Conservation (phyloP, 1,284 basidiomycete genomes). For the Xerocomus cyaneibrunnescens region DNA sequence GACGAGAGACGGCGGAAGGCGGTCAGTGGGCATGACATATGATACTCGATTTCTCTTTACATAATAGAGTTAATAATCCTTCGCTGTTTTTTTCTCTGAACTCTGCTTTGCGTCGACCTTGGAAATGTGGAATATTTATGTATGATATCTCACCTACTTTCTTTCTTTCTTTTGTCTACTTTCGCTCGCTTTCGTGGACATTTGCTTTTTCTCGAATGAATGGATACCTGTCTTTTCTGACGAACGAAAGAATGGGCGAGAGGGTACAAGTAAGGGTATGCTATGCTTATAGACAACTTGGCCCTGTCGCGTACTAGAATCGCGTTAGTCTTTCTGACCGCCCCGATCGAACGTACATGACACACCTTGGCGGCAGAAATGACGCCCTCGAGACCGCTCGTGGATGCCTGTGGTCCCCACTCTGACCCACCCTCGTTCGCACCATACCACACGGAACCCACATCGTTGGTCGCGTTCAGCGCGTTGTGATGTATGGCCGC, state of each 20-base stretch:
- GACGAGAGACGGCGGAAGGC: constrained; percentile 47
- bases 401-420: constrained; percentile 34
- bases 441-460: constrained; percentile 42
- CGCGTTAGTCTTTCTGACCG: not conserved
- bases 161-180: not conserved
- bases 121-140: constrained; percentile 32
- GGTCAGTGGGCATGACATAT: constrained; percentile 28
- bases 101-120: not conserved
- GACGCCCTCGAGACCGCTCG: constrained; percentile 34
- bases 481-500: constrained; percentile 42
- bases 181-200: not conserved
- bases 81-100: not conserved
- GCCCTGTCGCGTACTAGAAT: constrained; percentile 12
- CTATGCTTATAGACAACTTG: not conserved
- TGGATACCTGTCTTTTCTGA: constrained; percentile 1
- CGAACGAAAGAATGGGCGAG: not conserved
- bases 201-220: constrained; percentile 16
- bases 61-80: constrained; percentile 19
- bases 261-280: too few species aligned
- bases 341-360: not conserved
- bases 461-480: constrained; percentile 37
- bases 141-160: constrained; percentile 29
- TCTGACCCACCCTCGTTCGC: constrained; percentile 20
- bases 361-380: constrained; percentile 30
- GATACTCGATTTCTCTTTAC: constrained; percentile 10